phyloP scores from a whole-genome alignment of 495 filamentous ascomycete genomes.

The Tetracladium setigerum region DNA sequence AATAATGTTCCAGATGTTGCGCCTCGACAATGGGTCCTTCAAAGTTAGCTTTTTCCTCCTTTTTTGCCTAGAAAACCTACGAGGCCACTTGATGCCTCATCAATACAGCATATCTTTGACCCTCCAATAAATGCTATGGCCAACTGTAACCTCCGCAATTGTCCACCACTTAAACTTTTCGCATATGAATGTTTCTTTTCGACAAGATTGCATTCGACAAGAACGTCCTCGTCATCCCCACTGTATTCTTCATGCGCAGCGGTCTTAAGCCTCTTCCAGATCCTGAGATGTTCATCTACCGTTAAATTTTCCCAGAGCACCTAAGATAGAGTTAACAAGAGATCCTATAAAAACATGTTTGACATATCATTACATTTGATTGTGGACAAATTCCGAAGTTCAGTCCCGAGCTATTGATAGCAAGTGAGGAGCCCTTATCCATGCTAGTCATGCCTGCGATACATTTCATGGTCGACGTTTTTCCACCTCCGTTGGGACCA shows the following conservation, averaged over 20 bases:
- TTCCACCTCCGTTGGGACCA: constrained; percentile 84
- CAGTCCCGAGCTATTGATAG: constrained; percentile 43
- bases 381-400: constrained; percentile 78
- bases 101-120: constrained; percentile 61
- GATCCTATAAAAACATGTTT: no score
- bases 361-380: constrained; percentile 53
- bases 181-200: constrained; percentile 48
- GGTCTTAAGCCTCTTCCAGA: constrained; percentile 41
- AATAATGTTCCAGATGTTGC: constrained; percentile 44
- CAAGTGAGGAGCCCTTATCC: constrained; percentile 62
- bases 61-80: constrained; percentile 15
- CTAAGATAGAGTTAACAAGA: no score
- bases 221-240: constrained; percentile 54
- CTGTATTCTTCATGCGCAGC: constrained; percentile 63
- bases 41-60: no score
- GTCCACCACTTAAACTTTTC: constrained; percentile 58
- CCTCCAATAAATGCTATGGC: constrained; percentile 73
- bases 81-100: constrained; percentile 43
- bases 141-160: constrained; percentile 62
- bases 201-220: constrained; percentile 45
- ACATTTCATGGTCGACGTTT: constrained; percentile 63
- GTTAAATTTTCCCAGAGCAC: no score
- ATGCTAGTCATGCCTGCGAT: constrained; percentile 45
- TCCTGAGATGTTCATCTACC: constrained; percentile 61
- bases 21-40: constrained; percentile 36